Base-by-base conservation (phyloP, 2,329 filamentous ascomycete species). In the Cercospora zeina region DNA sequence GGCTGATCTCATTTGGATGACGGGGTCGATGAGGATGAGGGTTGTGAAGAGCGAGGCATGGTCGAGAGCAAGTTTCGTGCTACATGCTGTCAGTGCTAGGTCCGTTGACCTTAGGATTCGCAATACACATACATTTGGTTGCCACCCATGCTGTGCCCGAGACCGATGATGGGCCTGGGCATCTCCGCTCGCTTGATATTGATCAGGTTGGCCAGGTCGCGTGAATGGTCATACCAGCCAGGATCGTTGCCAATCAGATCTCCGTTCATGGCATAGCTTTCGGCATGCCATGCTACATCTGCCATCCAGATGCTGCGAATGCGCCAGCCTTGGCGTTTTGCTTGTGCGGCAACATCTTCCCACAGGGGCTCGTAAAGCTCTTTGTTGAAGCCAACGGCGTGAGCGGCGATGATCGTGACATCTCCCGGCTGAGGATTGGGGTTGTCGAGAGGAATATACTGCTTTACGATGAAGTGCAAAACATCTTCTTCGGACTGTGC, bases 101-200 rank as follows among this genome's bases (percentile, higher is more conserved):
- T 34, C 10, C 34, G 16, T 50, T 14, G n/a, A 4, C 33, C n/a
- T 39, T 11, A 47, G 39, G 27, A 21, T 11, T 33, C 3, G 37
- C 27, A 31, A 21, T 16, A 49, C 50, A 49, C 50, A 1, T 36
- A 59, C 73, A 97, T 81, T 63, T 89, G 85, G 72, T 85, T 85
- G 67, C 84, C 92, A 69, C 93, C 93, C 81, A 96, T 93, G 69
- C 91, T 96, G 77, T 97, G 93, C 14, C 91, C 93, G 27, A 97
- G 77, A 59, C 90, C 93, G 65, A 97, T 77, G 21, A 97, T 81
- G 1, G 93, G 93, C 0, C 89, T 88, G 9, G 89, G 88, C 83
- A 95, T 91, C 64, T 89, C 81, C 11, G 82, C 79, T 45, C 91
- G 89, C 77, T 96, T 93, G 58, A 85, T 81, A 76, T 96, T 97